Evolutionary conservation across 768 basidiomycete genomes (phyloP).

Genomic region (Hirschioporus abietinus): DNA sequence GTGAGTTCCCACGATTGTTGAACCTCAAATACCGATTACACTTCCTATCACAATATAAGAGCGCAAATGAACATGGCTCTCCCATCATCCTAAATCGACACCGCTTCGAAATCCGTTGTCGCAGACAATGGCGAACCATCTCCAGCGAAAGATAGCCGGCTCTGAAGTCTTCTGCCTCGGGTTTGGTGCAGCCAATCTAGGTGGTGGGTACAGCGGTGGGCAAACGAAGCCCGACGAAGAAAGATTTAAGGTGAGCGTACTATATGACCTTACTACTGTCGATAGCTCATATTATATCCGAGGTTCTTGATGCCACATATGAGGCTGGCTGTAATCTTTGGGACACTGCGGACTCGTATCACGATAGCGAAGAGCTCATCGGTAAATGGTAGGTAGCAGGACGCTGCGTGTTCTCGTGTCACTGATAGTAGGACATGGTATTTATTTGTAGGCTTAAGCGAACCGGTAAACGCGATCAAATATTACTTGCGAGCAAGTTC

Average conservation of each 20-base stretch:
- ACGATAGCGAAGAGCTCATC: constrained; percentile 1
- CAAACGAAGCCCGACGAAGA: not conserved
- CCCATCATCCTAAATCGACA: too few species aligned
- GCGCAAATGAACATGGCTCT: too few species aligned
- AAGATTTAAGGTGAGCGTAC: not conserved
- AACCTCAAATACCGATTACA: too few species aligned
- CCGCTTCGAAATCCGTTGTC: too few species aligned
- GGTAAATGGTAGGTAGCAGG: constrained; percentile 6
- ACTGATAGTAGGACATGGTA: not conserved
- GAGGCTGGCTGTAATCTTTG: constrained; percentile 26
- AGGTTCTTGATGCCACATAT: constrained; percentile 40
- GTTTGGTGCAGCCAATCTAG: not conserved
- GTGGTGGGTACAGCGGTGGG: not conserved
- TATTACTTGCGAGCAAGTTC: constrained; percentile 63
- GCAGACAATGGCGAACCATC: not conserved
- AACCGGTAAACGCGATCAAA: constrained; percentile 43
- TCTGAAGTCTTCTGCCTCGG: not conserved
- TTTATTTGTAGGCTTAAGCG: constrained; percentile 38
- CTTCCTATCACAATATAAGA: too few species aligned
- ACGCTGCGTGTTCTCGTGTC: not conserved
- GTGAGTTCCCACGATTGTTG: too few species aligned
- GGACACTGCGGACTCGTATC: not conserved
- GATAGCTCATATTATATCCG: not conserved
- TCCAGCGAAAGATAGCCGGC: not conserved
- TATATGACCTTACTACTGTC: not conserved